A percentile compares a stretch with the other conserved stretches of the same genome.
Evolutionary conservation across 805 yeast genomes (phyloP).

Genomic region (Cyberlindnera euphorbiiphila): DNA sequence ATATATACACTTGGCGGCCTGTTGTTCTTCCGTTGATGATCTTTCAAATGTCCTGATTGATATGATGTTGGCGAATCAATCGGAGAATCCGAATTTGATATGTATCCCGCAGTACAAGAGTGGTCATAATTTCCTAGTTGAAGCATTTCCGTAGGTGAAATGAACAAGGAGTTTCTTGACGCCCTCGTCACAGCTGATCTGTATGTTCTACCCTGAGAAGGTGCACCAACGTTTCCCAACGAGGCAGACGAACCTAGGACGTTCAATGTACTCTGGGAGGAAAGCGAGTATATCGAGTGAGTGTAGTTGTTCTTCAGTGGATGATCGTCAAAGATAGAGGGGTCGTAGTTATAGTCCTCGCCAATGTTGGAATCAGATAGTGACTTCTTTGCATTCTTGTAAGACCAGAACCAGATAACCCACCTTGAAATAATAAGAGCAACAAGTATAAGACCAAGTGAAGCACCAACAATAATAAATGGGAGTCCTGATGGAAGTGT

Average conservation of each 20-base stretch:
- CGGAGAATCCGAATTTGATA: slow-evolving; percentile 19
- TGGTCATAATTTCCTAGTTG: slow-evolving; percentile 17
- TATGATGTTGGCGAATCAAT: slow-evolving; percentile 21
- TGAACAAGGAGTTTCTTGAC: slow-evolving; percentile 43
- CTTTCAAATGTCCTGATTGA: too few species aligned
- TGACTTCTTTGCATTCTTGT: slow-evolving; percentile 27
- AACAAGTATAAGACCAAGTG: slow-evolving; percentile 45
- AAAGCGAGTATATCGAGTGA: slow-evolving; percentile 30
- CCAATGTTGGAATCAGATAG: not conserved
- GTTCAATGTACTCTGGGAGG: slow-evolving; percentile 30
- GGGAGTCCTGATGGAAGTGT: slow-evolving; percentile 64
- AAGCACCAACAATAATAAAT: slow-evolving; percentile 71
- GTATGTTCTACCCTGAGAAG: slow-evolving; percentile 24
- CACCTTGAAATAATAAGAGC: slow-evolving; percentile 24
- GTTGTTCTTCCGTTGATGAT: slow-evolving; percentile 15
- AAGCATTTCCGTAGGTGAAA: slow-evolving; percentile 47
- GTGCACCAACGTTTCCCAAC: slow-evolving; percentile 15
- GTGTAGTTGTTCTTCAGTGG: slow-evolving; percentile 19
- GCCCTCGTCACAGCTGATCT: slow-evolving; percentile 24
- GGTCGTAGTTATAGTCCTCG: slow-evolving; percentile 22
- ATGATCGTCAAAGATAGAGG: slow-evolving; percentile 19
- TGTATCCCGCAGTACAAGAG: slow-evolving; percentile 7
- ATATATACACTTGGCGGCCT: slow-evolving; percentile 49
- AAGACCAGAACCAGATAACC: slow-evolving; percentile 25
- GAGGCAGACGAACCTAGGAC: slow-evolving; percentile 21